Conservation (phyloP, 139 green algal genomes). For the Spirogloea muscicola region DNA sequence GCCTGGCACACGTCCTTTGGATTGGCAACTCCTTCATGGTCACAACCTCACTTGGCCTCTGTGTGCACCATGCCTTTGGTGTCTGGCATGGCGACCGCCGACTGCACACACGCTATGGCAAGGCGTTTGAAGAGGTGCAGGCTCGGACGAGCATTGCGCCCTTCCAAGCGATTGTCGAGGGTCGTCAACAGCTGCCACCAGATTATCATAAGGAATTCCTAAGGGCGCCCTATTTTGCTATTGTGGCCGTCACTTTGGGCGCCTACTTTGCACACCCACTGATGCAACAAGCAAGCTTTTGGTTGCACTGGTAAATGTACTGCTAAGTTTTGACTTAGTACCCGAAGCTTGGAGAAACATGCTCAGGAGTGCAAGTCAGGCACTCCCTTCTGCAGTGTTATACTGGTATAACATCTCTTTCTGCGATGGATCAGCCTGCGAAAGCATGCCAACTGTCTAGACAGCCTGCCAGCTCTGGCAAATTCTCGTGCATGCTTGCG, state of each 20-base stretch:
- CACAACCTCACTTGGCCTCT: conserved; percentile 71
- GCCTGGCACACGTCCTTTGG: conserved; percentile 84
- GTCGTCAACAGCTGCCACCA: conserved; percentile 79
- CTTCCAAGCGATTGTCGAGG: conserved; percentile 72
- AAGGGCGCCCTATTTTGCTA: conserved; percentile 74
- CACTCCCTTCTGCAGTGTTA: too few species aligned
- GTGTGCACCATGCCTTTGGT: conserved; percentile 89
- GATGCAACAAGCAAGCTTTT: conserved; percentile 79
- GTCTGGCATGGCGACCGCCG: conserved; percentile 92
- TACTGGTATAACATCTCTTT: too few species aligned
- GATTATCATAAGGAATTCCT: conserved; percentile 95
- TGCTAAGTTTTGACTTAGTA: too few species aligned
- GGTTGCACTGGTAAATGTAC: conserved; percentile 86
- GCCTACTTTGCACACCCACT: conserved; percentile 83
- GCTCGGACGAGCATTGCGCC: conserved; percentile 78
- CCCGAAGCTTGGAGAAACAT: too few species aligned
- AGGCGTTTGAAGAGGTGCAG: conserved; percentile 80
- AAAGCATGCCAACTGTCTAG: too few species aligned
- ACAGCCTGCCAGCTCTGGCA: too few species aligned
- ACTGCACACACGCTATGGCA: conserved; percentile 76
- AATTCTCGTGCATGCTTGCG: too few species aligned
- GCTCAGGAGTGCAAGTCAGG: too few species aligned
- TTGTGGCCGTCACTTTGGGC: conserved; percentile 73
- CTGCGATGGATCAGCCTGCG: too few species aligned
- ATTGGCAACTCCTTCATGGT: conserved; percentile 90